Percentiles rank a stretch among this genome's conserved stretches.
Conservation (phyloP, 2,329 filamentous ascomycete species). For the Ceratocystis lukuohia region DNA sequence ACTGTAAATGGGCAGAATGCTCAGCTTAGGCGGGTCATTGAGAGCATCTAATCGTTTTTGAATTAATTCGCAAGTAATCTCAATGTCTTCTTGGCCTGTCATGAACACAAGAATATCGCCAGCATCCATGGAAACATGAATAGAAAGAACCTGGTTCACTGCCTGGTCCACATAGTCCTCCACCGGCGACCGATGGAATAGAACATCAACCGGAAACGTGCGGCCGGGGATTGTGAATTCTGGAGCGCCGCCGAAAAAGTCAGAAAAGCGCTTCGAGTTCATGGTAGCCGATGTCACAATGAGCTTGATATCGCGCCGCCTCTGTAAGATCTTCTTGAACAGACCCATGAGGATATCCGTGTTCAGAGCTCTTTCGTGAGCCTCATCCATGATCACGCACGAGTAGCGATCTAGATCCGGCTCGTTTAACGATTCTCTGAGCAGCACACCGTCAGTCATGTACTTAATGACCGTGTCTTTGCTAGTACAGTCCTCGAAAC, state of each 20-base stretch:
- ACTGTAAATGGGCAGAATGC: slow-evolving; percentile 94
- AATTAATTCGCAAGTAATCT: slow-evolving; percentile 86
- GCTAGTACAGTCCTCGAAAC: slow-evolving; percentile 96
- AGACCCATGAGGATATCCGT: slow-evolving; percentile 95
- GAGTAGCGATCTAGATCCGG: slow-evolving; percentile 90
- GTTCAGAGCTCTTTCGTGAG: slow-evolving; percentile 89
- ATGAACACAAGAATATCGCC: slow-evolving; percentile 98
- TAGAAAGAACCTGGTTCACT: slow-evolving; percentile 87
- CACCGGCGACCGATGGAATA: slow-evolving; percentile 87
- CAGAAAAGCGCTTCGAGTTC: slow-evolving; percentile 91
- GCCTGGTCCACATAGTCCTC: slow-evolving; percentile 97
- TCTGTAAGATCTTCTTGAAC: slow-evolving; percentile 89
- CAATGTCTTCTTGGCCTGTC: slow-evolving; percentile 98
- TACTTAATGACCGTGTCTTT: slow-evolving; percentile 95
- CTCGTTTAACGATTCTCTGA: slow-evolving; percentile 86
- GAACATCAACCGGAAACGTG: slow-evolving; percentile 93
- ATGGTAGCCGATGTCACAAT: slow-evolving; percentile 98
- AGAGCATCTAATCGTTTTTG: slow-evolving; percentile 76
- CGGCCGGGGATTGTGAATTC: slow-evolving; percentile 93
- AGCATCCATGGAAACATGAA: slow-evolving; percentile 84
- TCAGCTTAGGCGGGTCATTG: slow-evolving; percentile 88
- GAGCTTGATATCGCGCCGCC: slow-evolving; percentile 80
- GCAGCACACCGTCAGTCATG: slow-evolving; percentile 93
- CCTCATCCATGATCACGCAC: slow-evolving; percentile 99
- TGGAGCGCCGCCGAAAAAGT: slow-evolving; percentile 90